Evolutionary conservation across 1,284 basidiomycete species (phyloP), one percentile per base, ranked within the genome.

Genomic region (Ganoderma lucidum): DNA sequence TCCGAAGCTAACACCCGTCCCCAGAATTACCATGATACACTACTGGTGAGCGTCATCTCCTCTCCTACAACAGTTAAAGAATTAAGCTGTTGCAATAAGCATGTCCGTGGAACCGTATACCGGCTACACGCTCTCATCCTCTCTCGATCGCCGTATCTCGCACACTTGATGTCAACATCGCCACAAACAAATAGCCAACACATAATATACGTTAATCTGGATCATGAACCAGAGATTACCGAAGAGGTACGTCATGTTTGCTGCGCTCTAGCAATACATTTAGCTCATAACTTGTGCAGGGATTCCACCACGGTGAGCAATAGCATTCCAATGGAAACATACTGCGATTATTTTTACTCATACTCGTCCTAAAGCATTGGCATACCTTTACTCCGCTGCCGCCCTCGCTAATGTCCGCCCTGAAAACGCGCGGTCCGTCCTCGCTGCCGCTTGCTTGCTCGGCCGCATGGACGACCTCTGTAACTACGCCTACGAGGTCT

Each of bases 391-490:
- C 79, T 93, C 93, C 42, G 85, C 91, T 64, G 83, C 88, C 73
- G 91, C 92, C 61, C 80, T 93, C 73, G 87, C 83, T 76, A 81
- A 89, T 68, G 86, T 96, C 74, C 87, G 87, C 74, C 86, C 91
- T 61, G 85, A 88, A 75, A 96, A 96, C 81, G 92, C 94, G 67
- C 89, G 94, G 75, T 90, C 89, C 19, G 92, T 95, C 53, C 88
- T 96, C 63, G 93, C 94, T 45, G 92, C 93, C 56, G 92, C 91
- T 6, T 93, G 91, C 80, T 84, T 95, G 48, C 87, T 96, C 59
- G 93, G 93, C 65, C 93, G 92, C 56, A 93, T 96, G 91, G 89
- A 94, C 58, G 93, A 96, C 59, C 84, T 96, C 39, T 92, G 89
- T 78, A 85, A 86, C 73, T 90, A 91, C 76, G 89, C 94, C n/a